phyloP scores from a whole-genome alignment of 352 stramenopile genomes.

The Globisporangium rhizosaccharum region DNA sequence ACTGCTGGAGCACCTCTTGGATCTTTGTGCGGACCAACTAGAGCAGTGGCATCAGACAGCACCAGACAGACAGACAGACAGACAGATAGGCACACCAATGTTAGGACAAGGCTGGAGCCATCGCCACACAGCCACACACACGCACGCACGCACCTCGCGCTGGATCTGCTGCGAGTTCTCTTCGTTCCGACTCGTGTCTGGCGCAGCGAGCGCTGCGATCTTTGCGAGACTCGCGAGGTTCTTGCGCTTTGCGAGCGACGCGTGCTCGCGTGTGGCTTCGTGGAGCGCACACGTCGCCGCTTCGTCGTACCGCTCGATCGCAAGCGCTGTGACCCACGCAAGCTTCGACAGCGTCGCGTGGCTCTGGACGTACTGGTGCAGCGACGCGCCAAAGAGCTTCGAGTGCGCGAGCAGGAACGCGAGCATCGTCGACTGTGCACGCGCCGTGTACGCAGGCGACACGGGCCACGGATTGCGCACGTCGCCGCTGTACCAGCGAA shows the following conservation, averaged over 20 bases:
- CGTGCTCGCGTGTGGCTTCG: conserved; percentile 45
- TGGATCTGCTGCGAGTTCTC: conserved; percentile 46
- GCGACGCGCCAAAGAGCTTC: conserved; percentile 42
- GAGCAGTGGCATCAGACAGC: conserved; percentile 22
- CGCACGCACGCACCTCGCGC: conserved; percentile 36
- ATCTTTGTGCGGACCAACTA: conserved; percentile 30
- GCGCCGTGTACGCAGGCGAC: conserved; percentile 13
- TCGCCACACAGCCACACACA: neutral
- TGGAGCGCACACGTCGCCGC: conserved; percentile 44
- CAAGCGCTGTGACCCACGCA: conserved; percentile 62
- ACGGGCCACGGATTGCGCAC: conserved; percentile 61
- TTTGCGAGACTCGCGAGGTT: conserved; percentile 78
- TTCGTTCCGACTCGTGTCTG: conserved; percentile 27
- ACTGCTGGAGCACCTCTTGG: conserved; percentile 56
- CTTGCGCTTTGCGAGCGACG: conserved; percentile 57
- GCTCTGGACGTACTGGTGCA: conserved; percentile 62
- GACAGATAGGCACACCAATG: neutral
- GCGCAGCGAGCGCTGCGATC: conserved; percentile 61
- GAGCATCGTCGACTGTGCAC: conserved; percentile 33
- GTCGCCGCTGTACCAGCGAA: conserved; percentile 74
- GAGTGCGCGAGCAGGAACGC: conserved; percentile 63
- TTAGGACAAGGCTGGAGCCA: neutral
- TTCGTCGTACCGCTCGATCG: conserved; percentile 60
- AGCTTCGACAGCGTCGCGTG: conserved; percentile 51
- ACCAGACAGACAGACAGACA: neutral